A percentile compares a stretch with the other conserved stretches of the same genome.
Evolutionary conservation across 2,329 filamentous ascomycete genomes (phyloP).

Genomic region (Zasmidium cellare): DNA sequence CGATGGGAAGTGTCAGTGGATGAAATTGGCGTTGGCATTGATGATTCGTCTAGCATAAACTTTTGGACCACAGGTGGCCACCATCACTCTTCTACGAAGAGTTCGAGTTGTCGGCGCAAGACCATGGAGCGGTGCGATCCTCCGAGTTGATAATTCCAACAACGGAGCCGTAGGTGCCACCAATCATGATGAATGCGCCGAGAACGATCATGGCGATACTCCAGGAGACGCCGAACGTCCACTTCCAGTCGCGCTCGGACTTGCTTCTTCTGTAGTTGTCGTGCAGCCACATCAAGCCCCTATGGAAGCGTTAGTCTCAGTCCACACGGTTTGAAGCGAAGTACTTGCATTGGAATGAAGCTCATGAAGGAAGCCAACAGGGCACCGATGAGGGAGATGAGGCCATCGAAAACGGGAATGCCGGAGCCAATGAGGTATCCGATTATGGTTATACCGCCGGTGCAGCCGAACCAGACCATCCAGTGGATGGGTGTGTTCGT

Average conservation of each 20-base stretch:
- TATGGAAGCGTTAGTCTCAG: no score
- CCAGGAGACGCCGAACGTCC: conserved; percentile 15
- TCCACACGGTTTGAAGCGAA: no score
- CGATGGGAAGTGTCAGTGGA: neutral
- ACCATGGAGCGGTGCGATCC: conserved; percentile 22
- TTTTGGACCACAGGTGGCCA: neutral
- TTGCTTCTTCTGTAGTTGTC: conserved; percentile 38
- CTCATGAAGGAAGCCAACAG: conserved; percentile 26
- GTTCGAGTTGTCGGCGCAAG: conserved; percentile 31
- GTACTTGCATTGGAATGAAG: conserved; percentile 33
- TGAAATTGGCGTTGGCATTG: neutral
- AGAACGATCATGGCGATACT: conserved; percentile 35
- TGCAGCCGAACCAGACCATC: conserved; percentile 24
- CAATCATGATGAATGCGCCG: conserved; percentile 45
- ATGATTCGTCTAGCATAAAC: neutral
- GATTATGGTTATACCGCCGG: conserved; percentile 20
- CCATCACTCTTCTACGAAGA: conserved; percentile 22
- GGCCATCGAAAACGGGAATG: conserved; percentile 28
- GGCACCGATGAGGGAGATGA: conserved; percentile 28
- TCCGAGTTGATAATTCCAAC: conserved; percentile 38
- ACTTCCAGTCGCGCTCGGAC: conserved; percentile 10
- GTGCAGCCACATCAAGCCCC: conserved; percentile 43
- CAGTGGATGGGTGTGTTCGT: conserved; percentile 26
- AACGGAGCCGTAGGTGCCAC: conserved; percentile 47
- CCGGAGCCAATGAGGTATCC: conserved; percentile 27